Evolutionary conservation across 345 rosid species (phyloP), one percentile per base, ranked within the genome.

Genomic region (Anastatica hierochuntica): DNA sequence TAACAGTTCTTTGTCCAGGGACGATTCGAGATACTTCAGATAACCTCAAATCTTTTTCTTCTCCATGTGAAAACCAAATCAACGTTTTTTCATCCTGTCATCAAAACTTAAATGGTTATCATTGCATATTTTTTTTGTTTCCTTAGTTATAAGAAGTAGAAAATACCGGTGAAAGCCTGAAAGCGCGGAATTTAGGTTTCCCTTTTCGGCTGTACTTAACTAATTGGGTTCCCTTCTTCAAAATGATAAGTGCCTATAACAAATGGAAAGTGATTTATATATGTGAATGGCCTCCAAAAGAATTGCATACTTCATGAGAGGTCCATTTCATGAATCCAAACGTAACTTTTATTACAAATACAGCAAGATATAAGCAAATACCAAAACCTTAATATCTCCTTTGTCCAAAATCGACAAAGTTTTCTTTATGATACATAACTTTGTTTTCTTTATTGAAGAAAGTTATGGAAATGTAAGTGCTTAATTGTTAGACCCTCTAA

Each of bases 1-100:
- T 81, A 72, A 89, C 97, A 21, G 94, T 89, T 81, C 97, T 83
- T 72, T 89, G 97, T 74, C 97, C 97, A 24, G 95, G 85, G 53
- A 85, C 56, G 39, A 89, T 86, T 53, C 81, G 50, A 6, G 80
- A 63, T 50, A 89, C 84, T 6, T 78, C 50, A 17, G 85, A 73
- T 69, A 89, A 71, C 58, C 74, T 89, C 78, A 85, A 72, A 62
- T 29, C 31, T 69, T 72, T 78, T 75, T 83, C 94, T 60, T 78
- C 80, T 66, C 95, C 90, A 52, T 66, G 94, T 33, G 94, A 84
- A 49, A 74, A 43, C 98, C 97, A 88, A 70, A 88, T 64, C 71
- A 92, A 66, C 59, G 86, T 33, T 42, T 88, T 66, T 77, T 88
- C 97, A 60, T 92, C 98, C 98, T 92, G 75, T 34, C 18, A 50